A percentile compares a stretch with the other conserved stretches of the same genome.
Conservation (phyloP, 75 land plant species). For the Azolla pinnata region DNA sequence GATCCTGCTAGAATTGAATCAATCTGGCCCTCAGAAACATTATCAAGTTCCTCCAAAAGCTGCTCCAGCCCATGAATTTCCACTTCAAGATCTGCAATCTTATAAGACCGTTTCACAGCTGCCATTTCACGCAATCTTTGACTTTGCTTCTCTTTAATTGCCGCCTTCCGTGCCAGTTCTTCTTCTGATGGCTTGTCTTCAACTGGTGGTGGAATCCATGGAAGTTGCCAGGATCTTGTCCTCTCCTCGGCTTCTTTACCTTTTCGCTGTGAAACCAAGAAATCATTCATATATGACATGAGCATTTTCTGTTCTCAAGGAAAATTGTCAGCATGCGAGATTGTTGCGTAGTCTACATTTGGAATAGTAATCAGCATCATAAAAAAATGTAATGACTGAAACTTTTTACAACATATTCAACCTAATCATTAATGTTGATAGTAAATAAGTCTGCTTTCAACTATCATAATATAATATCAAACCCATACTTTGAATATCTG, state of each 20-base stretch:
- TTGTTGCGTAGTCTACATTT: too few species aligned
- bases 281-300: too few species aligned
- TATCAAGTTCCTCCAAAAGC: slow-evolving; percentile 50
- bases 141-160: slow-evolving; percentile 83
- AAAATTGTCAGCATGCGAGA: too few species aligned
- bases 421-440: too few species aligned
- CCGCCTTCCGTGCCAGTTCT: slow-evolving; percentile 89
- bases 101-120: slow-evolving; percentile 66
- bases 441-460: too few species aligned
- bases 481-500: slow-evolving; percentile 67
- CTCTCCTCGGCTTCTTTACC: slow-evolving; percentile 73
- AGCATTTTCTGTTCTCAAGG: too few species aligned
- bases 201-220: slow-evolving; percentile 69
- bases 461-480: too few species aligned
- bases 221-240: slow-evolving; percentile 81
- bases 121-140: slow-evolving; percentile 94
- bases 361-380: too few species aligned
- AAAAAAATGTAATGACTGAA: too few species aligned
- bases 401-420: too few species aligned
- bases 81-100: slow-evolving; percentile 71
- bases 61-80: slow-evolving; percentile 57
- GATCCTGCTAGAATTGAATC: slow-evolving; percentile 48
- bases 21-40: slow-evolving; percentile 40
- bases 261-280: slow-evolving; percentile 54
- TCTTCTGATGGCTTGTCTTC: slow-evolving; percentile 75